A percentile compares a stretch with the other conserved stretches of the same genome.
Conservation (phyloP, 805 yeast genomes). For the Yarrowia keelungensis region DNA sequence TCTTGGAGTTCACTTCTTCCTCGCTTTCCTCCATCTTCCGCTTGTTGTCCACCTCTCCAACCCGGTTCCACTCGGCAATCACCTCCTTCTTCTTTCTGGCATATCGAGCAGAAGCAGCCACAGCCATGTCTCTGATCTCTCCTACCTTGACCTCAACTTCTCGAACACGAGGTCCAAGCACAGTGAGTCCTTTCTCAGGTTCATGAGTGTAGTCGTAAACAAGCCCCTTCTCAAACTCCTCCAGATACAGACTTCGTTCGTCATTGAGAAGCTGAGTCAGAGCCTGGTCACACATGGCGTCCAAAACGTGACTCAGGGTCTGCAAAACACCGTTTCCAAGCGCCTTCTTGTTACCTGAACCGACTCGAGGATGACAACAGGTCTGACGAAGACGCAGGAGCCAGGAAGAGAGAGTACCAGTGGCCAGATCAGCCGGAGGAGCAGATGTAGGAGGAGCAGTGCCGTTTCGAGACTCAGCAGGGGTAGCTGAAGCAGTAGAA, state of each 20-base stretch:
- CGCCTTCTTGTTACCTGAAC: conserved; percentile 46
- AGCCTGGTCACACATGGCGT: conserved; percentile 66
- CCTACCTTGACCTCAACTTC: conserved; percentile 39
- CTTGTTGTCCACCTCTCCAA: conserved; percentile 10
- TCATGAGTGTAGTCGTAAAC: conserved; percentile 63
- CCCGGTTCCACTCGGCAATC: conserved; percentile 3
- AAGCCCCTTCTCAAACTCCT: conserved; percentile 69
- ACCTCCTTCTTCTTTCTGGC: conserved; percentile 12
- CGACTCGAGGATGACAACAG: conserved; percentile 74
- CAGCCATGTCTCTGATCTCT: conserved; percentile 18
- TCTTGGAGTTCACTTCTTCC: neutral
- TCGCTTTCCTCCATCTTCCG: neutral
- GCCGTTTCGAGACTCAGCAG: neutral
- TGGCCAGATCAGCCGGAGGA: neutral
- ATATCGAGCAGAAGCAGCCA: conserved; percentile 7
- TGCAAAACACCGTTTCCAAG: conserved; percentile 50
- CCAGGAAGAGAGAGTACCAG: conserved; percentile 61
- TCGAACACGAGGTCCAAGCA: conserved; percentile 45
- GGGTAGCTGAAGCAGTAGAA: no score
- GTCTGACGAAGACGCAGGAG: conserved; percentile 71
- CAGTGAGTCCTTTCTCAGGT: conserved; percentile 59
- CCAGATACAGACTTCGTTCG: conserved; percentile 58
- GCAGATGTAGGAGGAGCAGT: neutral
- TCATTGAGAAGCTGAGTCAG: conserved; percentile 56
- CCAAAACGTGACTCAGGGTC: conserved; percentile 72